These are phyloP conservation scores for Eutypa lata DNA, from an alignment of 2,329 filamentous ascomycete genomes.

Conservation along the genomic window DNA sequence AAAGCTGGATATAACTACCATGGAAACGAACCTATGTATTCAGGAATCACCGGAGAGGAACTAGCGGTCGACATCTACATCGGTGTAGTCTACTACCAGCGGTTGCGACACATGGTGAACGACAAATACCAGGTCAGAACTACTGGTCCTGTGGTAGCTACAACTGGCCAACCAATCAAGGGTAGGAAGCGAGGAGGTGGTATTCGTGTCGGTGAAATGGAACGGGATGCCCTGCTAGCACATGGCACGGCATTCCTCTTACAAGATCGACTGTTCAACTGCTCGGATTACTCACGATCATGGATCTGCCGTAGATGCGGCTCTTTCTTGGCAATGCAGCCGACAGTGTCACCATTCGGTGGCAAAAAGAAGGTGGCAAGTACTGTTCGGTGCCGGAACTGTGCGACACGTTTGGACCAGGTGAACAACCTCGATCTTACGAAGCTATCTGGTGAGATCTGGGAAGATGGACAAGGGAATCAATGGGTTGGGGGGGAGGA, in stretches of 20 bases:
- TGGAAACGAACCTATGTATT: conserved; percentile 98
- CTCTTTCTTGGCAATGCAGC: conserved; percentile 84
- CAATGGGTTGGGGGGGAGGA: conserved; percentile 87
- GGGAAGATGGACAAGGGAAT: conserved; percentile 86
- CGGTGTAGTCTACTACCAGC: conserved; percentile 96
- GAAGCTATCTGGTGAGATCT: conserved; percentile 68
- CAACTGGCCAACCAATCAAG: conserved; percentile 96
- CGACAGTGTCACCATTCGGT: conserved; percentile 65
- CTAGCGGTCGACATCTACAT: conserved; percentile 94
- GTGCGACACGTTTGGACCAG: conserved; percentile 61
- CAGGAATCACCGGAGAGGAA: conserved; percentile 91
- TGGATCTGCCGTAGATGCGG: conserved; percentile 90
- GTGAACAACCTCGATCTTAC: conserved; percentile 55
- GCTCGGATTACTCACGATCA: conserved; percentile 85
- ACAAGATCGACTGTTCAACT: conserved; percentile 95
- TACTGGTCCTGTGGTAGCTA: conserved; percentile 83
- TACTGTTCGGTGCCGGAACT: conserved; percentile 75
- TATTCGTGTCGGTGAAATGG: conserved; percentile 99
- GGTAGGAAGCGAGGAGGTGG: conserved; percentile 93
- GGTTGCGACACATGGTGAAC: conserved; percentile 98
- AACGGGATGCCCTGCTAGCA: conserved; percentile 89
- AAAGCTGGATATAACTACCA: conserved; percentile 97
- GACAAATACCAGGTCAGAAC: conserved; percentile 99
- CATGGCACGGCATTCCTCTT: conserved; percentile 94
- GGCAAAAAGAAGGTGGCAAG: conserved; percentile 64